Base-by-base conservation (phyloP, 1,284 basidiomycete species). In the Trichosporon ovoides region DNA sequence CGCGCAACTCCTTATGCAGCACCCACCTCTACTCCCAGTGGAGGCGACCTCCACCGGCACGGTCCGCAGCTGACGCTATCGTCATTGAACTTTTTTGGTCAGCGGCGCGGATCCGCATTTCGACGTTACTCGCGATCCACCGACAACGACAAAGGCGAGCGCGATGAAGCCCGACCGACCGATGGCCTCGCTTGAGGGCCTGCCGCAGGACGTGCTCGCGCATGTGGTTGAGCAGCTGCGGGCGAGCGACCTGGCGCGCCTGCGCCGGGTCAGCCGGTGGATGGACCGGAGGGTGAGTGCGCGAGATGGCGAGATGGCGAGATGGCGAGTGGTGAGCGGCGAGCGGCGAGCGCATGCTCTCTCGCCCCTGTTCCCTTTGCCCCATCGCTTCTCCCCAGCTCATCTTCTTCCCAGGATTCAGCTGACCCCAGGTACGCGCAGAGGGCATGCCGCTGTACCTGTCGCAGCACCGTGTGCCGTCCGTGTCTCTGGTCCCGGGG, bases 201-300 rank as follows among this genome's bases (percentile, higher is more conserved):
- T 75, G 5, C 73, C 73, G 2, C 72, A 73, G 59, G 73, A 75
- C 63, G 66, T 71, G 12, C 57, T 75, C 5, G 54, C 58, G 7
- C 57, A 68, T 28, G 64, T 75, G 12, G 58, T 72, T 5, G 55
- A 61, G 11, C 57, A 54, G 16, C 60, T 75, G 7, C 57, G 60
- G n/a, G 34, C 68, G 7, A n/a, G 19, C 7, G 63, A 65, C 11
- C 60, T 75, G 6, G 51, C 66, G n/a, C 34, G 49, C 1, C 52
- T 70, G 14, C 57, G 61, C 22, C 31, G 12, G 9, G 63, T 68
- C 7, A 60, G 56, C 19, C 55, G 51, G 18, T 16, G 16, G 0
- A 43, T 68, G 19, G 49, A 54, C 11, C 24, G 55, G n/a, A 51
- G 70, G 52, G 73, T 72, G 52, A 57, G 70, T 64, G 5, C 28